Evolutionary conservation across 495 filamentous ascomycete genomes (phyloP).

Genomic region (Bacidia rubella): DNA sequence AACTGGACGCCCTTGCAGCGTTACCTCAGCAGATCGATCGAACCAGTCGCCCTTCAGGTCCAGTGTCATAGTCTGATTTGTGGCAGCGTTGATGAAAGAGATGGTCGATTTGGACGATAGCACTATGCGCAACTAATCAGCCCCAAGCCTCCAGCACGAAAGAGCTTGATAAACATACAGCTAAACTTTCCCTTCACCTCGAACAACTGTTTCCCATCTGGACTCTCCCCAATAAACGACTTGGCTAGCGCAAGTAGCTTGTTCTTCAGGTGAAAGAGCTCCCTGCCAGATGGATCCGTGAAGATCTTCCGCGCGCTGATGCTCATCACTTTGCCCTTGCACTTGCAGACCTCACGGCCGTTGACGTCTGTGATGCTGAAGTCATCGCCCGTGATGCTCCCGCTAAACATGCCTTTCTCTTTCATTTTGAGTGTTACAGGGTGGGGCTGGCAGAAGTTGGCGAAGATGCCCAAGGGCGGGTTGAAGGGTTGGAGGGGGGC

Average conservation of each 20-base stretch:
- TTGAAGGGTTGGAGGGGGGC: conserved; percentile 8
- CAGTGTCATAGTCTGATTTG: conserved; percentile 25
- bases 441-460: conserved; percentile 9
- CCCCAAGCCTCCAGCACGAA: background rate
- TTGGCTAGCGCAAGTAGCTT: conserved; percentile 11
- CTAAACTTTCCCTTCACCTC: conserved; percentile 11
- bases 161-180: background rate
- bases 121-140: conserved; percentile 21
- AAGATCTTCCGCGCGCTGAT: conserved; percentile 11
- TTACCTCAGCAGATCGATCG: conserved; percentile 35
- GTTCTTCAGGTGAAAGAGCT: conserved; percentile 12
- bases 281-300: conserved; percentile 6
- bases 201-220: conserved; percentile 12
- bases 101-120: conserved; percentile 32
- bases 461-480: conserved; percentile 4
- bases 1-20: conserved; percentile 32
- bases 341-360: conserved; percentile 10
- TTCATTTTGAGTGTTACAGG: conserved; percentile 16
- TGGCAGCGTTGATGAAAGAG: conserved; percentile 30
- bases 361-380: conserved; percentile 12
- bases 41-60: conserved; percentile 37
- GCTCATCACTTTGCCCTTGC: conserved; percentile 12
- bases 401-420: conserved; percentile 9
- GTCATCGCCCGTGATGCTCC: conserved; percentile 11
- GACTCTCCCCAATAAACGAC: conserved; percentile 7